Percentiles rank a stretch among this genome's conserved stretches.
These are phyloP conservation scores for Colletotrichum sp. DNA, from an alignment of 2,329 filamentous ascomycete genomes.

Conservation along the genomic window DNA sequence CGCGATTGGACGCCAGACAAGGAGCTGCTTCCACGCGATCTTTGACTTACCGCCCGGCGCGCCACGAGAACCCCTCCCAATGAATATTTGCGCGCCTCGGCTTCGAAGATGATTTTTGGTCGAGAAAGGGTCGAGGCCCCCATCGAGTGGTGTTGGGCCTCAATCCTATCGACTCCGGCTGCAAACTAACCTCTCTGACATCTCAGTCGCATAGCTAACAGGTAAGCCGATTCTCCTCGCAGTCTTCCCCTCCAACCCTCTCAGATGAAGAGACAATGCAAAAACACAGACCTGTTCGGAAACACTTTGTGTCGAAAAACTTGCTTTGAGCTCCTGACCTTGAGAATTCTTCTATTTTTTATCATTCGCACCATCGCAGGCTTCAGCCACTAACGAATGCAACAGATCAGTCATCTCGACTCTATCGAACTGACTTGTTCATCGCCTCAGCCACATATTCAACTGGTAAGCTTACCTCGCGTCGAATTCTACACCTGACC, in stretches of 20 bases:
- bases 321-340: constrained; percentile 27
- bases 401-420: too few species aligned
- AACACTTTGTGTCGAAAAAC: constrained; percentile 36
- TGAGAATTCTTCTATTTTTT: too few species aligned
- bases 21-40: background rate
- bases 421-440: too few species aligned
- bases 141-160: background rate
- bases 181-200: background rate
- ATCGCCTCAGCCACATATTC: too few species aligned
- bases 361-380: too few species aligned
- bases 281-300: constrained; percentile 39
- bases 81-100: background rate
- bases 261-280: constrained; percentile 32
- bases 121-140: background rate
- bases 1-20: background rate
- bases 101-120: background rate
- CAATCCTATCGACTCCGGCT: background rate
- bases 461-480: too few species aligned
- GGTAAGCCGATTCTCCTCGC: background rate
- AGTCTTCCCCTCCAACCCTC: background rate
- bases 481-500: too few species aligned
- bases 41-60: background rate
- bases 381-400: too few species aligned
- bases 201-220: background rate
- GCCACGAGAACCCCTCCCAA: background rate